Evolutionary conservation across 2,329 filamentous ascomycete genomes (phyloP), one percentile per base, ranked within the genome.

Genomic region (Monascus ruber): DNA sequence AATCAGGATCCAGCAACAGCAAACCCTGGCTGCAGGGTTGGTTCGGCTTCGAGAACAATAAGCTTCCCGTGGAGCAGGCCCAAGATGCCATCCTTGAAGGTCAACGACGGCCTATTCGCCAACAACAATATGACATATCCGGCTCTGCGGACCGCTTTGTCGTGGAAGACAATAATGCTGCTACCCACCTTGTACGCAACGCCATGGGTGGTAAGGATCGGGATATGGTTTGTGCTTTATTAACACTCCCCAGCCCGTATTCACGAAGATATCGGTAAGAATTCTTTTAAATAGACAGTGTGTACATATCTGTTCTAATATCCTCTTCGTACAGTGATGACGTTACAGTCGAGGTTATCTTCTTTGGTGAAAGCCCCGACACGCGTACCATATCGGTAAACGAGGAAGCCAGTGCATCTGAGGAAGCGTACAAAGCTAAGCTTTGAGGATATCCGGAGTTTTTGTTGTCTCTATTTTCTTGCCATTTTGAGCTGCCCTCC

Each of bases 311-410:
- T n/a, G 27, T 9, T 9, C 34, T 28, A n/a, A 52, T 43, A 44
- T 44, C 53, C 53, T 35, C 52, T 34, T 53, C 56, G 35, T 55
- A 63, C 43, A 89, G 86, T 50, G 91, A 98, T 58, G 91, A 98
- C 59, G 68, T 98, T 46, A 98, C 91, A 0, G 89, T 98, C 10
- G 86, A 98, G 62, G 91, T 98, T 44, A 94, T 98, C 56, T 98
- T 98, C 73, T 98, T 98, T 54, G 91, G 91, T 43, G 78, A 94
- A 50, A 77, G 81, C 29, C 56, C 80, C 38, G 80, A 80, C 58
- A 83, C 74, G 26, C 87, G 88, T 29, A 81, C 82, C 46, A 82
- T 96, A 4, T 76, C 81, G 4, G 62, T 94, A 42, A 98, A 96
- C 63, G 71, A 81, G 47, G 89, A 95, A 55, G 91, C 91, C 1